Conservation (phyloP, 2,329 filamentous ascomycete species). For the Curvularia verruculosa region DNA sequence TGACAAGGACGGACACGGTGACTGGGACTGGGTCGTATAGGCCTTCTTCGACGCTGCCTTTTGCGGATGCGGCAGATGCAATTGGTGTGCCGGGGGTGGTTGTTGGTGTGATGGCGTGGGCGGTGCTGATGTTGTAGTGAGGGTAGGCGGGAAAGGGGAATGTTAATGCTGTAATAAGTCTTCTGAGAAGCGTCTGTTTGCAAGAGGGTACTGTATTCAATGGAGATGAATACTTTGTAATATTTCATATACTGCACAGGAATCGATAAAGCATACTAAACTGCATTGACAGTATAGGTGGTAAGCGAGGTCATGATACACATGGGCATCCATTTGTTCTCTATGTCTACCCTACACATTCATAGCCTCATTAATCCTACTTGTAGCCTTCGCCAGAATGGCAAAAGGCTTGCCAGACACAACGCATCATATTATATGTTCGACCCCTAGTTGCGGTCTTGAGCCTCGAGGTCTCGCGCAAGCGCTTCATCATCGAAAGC, state of each 20-base stretch:
- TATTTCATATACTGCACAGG: not conserved
- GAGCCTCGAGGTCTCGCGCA: constrained; percentile 26
- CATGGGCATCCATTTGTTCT: not conserved
- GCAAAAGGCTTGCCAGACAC: not conserved
- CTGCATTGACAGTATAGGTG: not conserved
- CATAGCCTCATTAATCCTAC: not conserved
- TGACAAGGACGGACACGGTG: constrained; percentile 3
- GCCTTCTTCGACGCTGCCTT: constrained; percentile 16
- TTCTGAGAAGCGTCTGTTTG: not conserved
- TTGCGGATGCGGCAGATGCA: constrained; percentile 28
- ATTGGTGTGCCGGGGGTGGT: constrained; percentile 21
- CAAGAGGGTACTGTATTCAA: not conserved
- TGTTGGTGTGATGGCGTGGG: constrained; percentile 28
- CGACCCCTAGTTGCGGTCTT: constrained; percentile 28
- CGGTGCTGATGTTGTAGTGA: constrained; percentile 27
- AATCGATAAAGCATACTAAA: not conserved
- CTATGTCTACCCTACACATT: not conserved
- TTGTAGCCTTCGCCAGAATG: not conserved
- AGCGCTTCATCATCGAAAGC: constrained; percentile 25
- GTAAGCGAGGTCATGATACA: not conserved
- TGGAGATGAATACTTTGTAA: not conserved
- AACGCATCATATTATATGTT: not conserved
- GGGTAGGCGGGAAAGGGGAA: not conserved
- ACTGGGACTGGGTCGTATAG: constrained; percentile 4
- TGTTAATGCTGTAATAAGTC: not conserved